Conservation (phyloP, 202 grass and related monocot genomes). For the Hordeum pubiflorum region DNA sequence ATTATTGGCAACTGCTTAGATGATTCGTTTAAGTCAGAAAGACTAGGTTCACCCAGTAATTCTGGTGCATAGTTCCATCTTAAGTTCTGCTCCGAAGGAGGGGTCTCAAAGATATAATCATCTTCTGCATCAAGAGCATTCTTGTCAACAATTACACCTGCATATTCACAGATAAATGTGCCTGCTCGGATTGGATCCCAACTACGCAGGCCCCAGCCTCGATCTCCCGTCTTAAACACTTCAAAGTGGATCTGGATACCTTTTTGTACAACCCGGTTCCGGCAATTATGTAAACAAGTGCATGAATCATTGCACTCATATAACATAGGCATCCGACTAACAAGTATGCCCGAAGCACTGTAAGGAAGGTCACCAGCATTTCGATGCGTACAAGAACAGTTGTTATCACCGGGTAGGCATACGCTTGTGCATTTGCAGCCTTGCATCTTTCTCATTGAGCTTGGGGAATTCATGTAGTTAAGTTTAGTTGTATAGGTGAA, state of each 20-base stretch:
- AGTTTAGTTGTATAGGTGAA: conserved; percentile 48
- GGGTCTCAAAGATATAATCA: conserved; percentile 10
- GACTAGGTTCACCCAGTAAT: conserved; percentile 12
- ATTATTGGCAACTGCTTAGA: conserved; percentile 26
- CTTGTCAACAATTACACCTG: background rate
- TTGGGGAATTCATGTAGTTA: conserved; percentile 19
- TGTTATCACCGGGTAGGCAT: conserved; percentile 48
- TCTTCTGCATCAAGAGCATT: background rate
- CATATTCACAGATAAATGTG: conserved; percentile 9
- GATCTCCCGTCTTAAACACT: conserved; percentile 8
- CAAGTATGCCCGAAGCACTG: conserved; percentile 37
- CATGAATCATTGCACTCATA: conserved; percentile 50
- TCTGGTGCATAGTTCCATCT: conserved; percentile 12
- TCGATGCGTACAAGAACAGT: conserved; percentile 37
- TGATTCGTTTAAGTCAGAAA: background rate
- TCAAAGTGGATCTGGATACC: conserved; percentile 21
- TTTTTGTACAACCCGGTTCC: conserved; percentile 42
- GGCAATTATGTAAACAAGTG: conserved; percentile 34
- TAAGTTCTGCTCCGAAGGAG: conserved; percentile 8
- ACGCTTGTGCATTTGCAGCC: conserved; percentile 40
- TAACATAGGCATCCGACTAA: conserved; percentile 42
- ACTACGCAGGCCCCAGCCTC: conserved; percentile 15
- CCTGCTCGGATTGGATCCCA: conserved; percentile 16
- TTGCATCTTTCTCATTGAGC: conserved; percentile 23
- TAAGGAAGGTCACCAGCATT: conserved; percentile 56